Conservation (phyloP, 139 green algal genomes). For the Pseudopediastrum boryanum region DNA sequence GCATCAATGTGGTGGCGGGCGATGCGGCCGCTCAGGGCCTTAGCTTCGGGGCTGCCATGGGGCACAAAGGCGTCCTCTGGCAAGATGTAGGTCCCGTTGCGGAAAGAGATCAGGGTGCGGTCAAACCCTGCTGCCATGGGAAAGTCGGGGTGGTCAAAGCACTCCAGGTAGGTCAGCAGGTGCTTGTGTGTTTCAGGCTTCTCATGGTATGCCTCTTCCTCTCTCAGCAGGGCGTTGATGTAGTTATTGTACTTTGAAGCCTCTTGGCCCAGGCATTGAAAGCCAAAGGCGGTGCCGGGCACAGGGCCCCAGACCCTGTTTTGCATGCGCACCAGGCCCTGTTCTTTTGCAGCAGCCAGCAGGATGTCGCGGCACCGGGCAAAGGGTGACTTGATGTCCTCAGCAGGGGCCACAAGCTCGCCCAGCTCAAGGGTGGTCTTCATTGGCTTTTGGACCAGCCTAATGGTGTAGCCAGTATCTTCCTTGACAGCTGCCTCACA, state of each 20-base stretch:
- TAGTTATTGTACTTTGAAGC: neutral
- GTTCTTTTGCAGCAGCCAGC: neutral
- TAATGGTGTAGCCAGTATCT: neutral
- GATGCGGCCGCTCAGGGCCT: neutral
- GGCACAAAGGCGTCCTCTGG: neutral
- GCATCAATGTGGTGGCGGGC: neutral
- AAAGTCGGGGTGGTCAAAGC: neutral
- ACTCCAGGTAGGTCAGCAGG: neutral
- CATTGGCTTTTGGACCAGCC: constrained; percentile 1
- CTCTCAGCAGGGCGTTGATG: constrained; percentile 1
- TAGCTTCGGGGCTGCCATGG: too few relatives aligned
- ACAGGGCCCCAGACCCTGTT: neutral
- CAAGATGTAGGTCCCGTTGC: neutral
- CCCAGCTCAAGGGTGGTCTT: neutral
- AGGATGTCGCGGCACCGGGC: neutral
- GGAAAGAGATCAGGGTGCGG: neutral
- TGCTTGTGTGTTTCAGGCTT: neutral
- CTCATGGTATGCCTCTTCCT: neutral
- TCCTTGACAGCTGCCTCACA: neutral
- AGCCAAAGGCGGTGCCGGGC: neutral
- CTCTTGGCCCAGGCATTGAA: neutral
- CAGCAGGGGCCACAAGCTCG: neutral
- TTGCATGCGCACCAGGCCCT: neutral
- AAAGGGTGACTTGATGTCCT: neutral
- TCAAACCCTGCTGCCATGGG: neutral